phyloP scores from a whole-genome alignment of 768 basidiomycete species.

The Leccinum rimulosum region DNA sequence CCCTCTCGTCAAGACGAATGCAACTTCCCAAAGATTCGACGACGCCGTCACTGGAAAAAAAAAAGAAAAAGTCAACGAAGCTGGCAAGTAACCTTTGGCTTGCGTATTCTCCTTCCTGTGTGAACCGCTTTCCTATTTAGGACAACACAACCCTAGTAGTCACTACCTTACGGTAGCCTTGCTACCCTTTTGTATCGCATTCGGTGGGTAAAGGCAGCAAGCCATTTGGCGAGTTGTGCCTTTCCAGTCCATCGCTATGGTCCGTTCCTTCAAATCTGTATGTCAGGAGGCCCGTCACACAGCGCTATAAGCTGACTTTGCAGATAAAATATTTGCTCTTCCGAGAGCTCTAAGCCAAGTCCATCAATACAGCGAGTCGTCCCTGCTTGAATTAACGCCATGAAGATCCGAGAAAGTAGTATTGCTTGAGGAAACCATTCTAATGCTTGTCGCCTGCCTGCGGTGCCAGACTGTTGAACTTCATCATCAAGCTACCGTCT shows the following conservation, averaged over 20 bases:
- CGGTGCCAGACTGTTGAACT: too few species aligned
- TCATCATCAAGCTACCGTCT: too few species aligned
- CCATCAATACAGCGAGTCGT: too few species aligned
- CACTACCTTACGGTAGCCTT: neutral
- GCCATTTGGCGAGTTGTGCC: neutral
- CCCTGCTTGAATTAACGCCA: too few species aligned
- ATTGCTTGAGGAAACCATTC: too few species aligned
- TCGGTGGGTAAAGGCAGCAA: neutral
- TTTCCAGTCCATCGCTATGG: neutral
- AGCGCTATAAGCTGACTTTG: neutral
- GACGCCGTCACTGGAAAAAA: slow-evolving; percentile 7
- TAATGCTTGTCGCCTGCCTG: too few species aligned
- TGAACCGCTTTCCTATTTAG: slow-evolving; percentile 15
- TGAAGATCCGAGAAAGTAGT: too few species aligned
- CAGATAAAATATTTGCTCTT: neutral
- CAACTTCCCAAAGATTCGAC: slow-evolving; percentile 6
- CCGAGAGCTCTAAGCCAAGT: too few species aligned
- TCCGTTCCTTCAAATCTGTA: neutral
- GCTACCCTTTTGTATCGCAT: neutral
- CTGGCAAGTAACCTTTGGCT: slow-evolving; percentile 21
- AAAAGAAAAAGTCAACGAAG: slow-evolving; percentile 8
- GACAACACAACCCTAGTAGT: neutral
- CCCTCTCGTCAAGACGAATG: slow-evolving; percentile 19
- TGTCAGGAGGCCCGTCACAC: too few species aligned
- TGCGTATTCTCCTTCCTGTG: slow-evolving; percentile 23